Evolutionary conservation across 2,329 filamentous ascomycete genomes (phyloP).

Genomic region (Penicillium paneum): DNA sequence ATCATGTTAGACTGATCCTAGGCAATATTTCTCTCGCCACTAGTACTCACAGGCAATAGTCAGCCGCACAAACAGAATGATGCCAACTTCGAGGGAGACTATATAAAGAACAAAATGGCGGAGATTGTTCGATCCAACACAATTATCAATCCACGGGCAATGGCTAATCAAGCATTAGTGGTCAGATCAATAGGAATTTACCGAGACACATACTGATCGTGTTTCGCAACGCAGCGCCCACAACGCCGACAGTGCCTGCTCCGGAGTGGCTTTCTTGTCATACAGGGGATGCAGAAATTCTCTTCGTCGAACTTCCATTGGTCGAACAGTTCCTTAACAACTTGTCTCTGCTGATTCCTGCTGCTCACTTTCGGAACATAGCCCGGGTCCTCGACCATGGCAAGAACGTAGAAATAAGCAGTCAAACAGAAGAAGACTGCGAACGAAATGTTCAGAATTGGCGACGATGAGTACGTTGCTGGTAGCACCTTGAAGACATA

Average conservation of each 20-base stretch:
- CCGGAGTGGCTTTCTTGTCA: conserved; percentile 86
- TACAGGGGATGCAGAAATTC: conserved; percentile 91
- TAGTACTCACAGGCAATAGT: conserved; percentile 65
- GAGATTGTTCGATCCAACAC: conserved; percentile 91
- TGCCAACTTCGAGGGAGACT: conserved; percentile 70
- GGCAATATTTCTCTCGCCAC: neutral
- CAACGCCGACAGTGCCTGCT: conserved; percentile 96
- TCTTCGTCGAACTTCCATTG: conserved; percentile 88
- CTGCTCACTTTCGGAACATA: conserved; percentile 89
- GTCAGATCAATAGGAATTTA: neutral
- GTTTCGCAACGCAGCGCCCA: conserved; percentile 87
- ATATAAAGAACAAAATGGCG: conserved; percentile 94
- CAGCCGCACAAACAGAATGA: conserved; percentile 68
- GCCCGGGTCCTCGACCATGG: conserved; percentile 86
- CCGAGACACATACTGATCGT: conserved; percentile 74
- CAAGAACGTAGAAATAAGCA: conserved; percentile 79
- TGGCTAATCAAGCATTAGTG: conserved; percentile 57
- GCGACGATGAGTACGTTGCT: conserved; percentile 62
- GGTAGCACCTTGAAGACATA: conserved; percentile 74
- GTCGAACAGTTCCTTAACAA: conserved; percentile 81
- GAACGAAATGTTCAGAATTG: conserved; percentile 78
- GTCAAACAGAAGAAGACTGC: conserved; percentile 62
- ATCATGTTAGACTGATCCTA: neutral
- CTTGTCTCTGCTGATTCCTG: conserved; percentile 81
- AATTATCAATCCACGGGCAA: conserved; percentile 97